Percentiles rank a stretch among this genome's conserved stretches.
phyloP scores from a whole-genome alignment of 1,284 basidiomycete genomes.

The Bondarzewia mesenterica region DNA sequence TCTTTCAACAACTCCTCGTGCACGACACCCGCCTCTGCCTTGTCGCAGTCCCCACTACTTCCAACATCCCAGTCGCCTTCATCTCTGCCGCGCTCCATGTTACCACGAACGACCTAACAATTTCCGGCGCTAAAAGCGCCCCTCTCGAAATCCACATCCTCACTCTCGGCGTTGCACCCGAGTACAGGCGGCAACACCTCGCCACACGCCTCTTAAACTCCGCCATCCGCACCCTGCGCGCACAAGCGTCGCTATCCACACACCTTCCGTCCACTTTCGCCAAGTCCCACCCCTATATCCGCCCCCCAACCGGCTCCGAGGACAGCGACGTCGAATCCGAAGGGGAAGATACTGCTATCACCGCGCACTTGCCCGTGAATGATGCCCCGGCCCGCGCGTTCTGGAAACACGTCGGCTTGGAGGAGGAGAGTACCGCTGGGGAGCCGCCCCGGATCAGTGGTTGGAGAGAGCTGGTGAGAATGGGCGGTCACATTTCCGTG shows the following conservation, averaged over 20 bases:
- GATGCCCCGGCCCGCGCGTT: slow-evolving; percentile 5
- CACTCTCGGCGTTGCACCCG: slow-evolving; percentile 47
- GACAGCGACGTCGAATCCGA: not conserved
- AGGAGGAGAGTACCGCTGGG: slow-evolving; percentile 2
- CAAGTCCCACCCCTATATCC: not conserved
- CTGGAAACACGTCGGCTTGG: slow-evolving; percentile 8
- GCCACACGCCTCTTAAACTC: slow-evolving; percentile 39
- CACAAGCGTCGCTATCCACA: slow-evolving; percentile 3
- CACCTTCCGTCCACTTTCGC: slow-evolving; percentile 1
- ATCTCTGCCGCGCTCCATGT: slow-evolving; percentile 35
- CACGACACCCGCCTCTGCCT: slow-evolving; percentile 40
- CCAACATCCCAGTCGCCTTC: slow-evolving; percentile 35
- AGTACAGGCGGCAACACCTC: slow-evolving; percentile 37
- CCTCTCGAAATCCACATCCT: slow-evolving; percentile 35
- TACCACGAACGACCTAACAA: slow-evolving; percentile 14
- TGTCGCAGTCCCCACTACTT: slow-evolving; percentile 29
- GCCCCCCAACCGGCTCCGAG: not conserved
- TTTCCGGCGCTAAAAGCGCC: not conserved
- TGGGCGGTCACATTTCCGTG: not conserved
- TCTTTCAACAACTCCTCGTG: slow-evolving; percentile 47
- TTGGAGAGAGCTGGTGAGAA: not conserved
- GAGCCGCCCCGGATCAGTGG: not conserved
- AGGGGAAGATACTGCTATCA: not conserved
- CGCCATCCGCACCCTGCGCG: slow-evolving; percentile 17
- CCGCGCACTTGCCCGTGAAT: not conserved